These are phyloP conservation scores for Fragilariopsis cylindrus DNA, from an alignment of 108 stramenopile genomes.

Conservation along the genomic window DNA sequence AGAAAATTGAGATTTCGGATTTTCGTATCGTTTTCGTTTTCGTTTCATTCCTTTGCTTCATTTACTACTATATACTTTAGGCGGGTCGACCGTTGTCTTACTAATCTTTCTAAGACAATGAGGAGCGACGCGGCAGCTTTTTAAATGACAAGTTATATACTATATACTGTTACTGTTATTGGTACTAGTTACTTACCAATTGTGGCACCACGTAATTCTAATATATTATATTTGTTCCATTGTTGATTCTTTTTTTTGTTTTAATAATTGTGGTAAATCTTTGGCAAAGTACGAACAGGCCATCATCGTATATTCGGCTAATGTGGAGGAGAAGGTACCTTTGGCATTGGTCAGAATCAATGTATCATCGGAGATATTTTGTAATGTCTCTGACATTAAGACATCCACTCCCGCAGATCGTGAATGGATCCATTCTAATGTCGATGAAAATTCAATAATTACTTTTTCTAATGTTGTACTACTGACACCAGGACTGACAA, in stretches of 20 bases:
- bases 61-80: not conserved
- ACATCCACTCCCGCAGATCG: conserved; percentile 86
- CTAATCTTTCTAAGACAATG: no score
- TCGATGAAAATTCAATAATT: conserved; percentile 45
- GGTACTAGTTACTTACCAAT: conserved; percentile 13
- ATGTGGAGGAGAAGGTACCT: conserved; percentile 81
- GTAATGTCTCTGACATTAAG: conserved; percentile 51
- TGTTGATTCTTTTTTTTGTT: conserved; percentile 57
- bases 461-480: conserved; percentile 41
- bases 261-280: conserved; percentile 82
- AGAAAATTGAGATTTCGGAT: no score
- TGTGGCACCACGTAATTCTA: conserved; percentile 77
- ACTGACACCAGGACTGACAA: conserved; percentile 60
- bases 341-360: conserved; percentile 87
- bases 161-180: conserved; percentile 25
- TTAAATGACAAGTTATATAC: not conserved
- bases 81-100: no score
- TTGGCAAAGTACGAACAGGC: conserved; percentile 92
- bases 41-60: not conserved
- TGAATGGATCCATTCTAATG: conserved; percentile 78
- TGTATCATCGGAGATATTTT: conserved; percentile 20
- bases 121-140: no score
- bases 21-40: no score
- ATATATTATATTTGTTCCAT: conserved; percentile 75
- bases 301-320: conserved; percentile 91